Evolutionary conservation across 192 early-diverging fungal species (phyloP).

Genomic region (Dissophora globulifera): DNA sequence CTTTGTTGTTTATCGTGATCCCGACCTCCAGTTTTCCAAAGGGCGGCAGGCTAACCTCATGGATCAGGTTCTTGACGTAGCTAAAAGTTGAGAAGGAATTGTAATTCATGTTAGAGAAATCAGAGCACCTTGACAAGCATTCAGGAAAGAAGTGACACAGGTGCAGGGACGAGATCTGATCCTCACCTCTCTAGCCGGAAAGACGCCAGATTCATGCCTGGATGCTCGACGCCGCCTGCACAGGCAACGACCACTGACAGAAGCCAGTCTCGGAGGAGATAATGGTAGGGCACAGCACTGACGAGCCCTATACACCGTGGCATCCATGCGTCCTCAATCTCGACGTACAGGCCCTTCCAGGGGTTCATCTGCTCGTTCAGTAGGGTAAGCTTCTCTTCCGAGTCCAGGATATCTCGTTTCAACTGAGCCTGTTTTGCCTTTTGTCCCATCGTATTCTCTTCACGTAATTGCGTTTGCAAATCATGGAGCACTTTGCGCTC

Average conservation of each 20-base stretch:
- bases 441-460: constrained; percentile 34
- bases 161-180: not conserved
- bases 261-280: constrained; percentile 82
- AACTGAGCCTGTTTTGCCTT: constrained; percentile 20
- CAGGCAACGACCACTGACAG: constrained; percentile 65
- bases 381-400: constrained; percentile 76
- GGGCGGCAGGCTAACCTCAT: constrained; percentile 82
- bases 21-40: constrained; percentile 81
- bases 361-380: constrained; percentile 72
- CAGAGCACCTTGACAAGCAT: not conserved
- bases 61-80: constrained; percentile 73
- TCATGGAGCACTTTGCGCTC: constrained; percentile 14
- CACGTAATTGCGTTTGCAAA: constrained; percentile 16
- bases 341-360: constrained; percentile 63
- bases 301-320: constrained; percentile 76
- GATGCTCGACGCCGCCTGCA: constrained; percentile 61
- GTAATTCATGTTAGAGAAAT: no score
- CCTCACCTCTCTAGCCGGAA: constrained; percentile 68
- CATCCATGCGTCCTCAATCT: constrained; percentile 71
- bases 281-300: constrained; percentile 78
- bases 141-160: no score
- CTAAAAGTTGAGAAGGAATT: no score
- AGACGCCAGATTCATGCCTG: constrained; percentile 39
- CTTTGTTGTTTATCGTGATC: constrained; percentile 68
- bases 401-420: constrained; percentile 51